phyloP scores from a whole-genome alignment of 108 stramenopile species.

The Pseudonitzschia pungens region DNA sequence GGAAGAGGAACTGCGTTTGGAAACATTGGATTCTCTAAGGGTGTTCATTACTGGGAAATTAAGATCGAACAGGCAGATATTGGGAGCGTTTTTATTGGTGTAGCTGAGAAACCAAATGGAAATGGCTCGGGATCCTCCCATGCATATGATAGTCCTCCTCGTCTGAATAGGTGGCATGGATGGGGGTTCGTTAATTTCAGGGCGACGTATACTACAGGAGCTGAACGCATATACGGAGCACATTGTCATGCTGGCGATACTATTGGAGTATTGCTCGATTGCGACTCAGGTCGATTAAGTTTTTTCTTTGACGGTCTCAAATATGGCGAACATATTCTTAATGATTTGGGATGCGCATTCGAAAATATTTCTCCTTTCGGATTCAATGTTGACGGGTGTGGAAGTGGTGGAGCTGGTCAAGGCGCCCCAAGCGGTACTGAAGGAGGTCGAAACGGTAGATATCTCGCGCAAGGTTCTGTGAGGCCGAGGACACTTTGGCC shows the following conservation, averaged over 20 bases:
- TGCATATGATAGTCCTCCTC: constrained; percentile 52
- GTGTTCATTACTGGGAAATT: constrained; percentile 96
- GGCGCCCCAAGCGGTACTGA: constrained; percentile 82
- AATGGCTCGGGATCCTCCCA: constrained; percentile 51
- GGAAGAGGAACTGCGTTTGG: constrained; percentile 79
- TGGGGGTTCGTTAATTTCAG: constrained; percentile 95
- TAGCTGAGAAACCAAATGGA: constrained; percentile 84
- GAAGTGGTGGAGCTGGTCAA: constrained; percentile 81
- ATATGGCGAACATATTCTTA: constrained; percentile 94
- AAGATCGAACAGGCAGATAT: constrained; percentile 90
- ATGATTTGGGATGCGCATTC: constrained; percentile 95
- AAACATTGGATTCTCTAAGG: constrained; percentile 81
- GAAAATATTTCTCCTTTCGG: constrained; percentile 86
- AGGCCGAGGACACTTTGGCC: constrained; percentile 87
- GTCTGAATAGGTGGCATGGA: constrained; percentile 80
- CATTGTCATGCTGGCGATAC: constrained; percentile 91
- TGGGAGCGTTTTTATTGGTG: constrained; percentile 92
- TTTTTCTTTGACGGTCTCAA: constrained; percentile 96
- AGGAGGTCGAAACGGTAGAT: constrained; percentile 59
- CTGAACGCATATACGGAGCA: constrained; percentile 89
- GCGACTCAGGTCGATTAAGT: constrained; percentile 88
- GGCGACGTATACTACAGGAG: constrained; percentile 86
- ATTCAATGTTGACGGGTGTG: constrained; percentile 86
- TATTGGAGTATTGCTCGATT: constrained; percentile 93
- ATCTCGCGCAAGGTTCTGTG: constrained; percentile 73